phyloP scores from a whole-genome alignment of 1,139 yeast species.

The Zhuliangozyma parablackwelliae region DNA sequence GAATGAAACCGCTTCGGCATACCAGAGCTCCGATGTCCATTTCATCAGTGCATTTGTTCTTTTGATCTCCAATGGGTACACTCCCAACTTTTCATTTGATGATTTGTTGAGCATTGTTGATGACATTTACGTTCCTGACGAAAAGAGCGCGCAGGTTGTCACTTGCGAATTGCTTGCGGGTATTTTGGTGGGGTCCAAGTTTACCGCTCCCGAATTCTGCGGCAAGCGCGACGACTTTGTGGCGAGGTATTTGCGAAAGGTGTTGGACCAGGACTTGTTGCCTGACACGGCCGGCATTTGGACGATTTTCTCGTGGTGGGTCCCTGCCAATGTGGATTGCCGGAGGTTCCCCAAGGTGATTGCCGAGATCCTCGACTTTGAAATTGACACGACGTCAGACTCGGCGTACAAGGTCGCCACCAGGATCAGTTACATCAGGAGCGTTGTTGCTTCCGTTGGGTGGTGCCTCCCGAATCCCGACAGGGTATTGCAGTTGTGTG shows the following conservation, averaged over 20 bases:
- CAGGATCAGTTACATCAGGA: conserved; percentile 52
- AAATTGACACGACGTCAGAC: conserved; percentile 50
- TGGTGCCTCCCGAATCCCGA: conserved; percentile 58
- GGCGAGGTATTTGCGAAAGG: conserved; percentile 35
- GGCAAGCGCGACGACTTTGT: conserved; percentile 46
- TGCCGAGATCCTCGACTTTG: conserved; percentile 41
- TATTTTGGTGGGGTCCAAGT: conserved; percentile 47
- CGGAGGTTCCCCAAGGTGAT: conserved; percentile 61
- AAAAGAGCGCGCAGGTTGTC: conserved; percentile 60
- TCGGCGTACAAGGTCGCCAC: conserved; percentile 69
- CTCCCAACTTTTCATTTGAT: conserved; percentile 27
- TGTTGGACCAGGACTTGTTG: conserved; percentile 59
- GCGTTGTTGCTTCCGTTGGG: conserved; percentile 50
- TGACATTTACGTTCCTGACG: conserved; percentile 54
- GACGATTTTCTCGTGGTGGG: conserved; percentile 75
- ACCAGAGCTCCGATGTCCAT: conserved; percentile 59
- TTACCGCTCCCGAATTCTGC: conserved; percentile 19
- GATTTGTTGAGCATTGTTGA: conserved; percentile 51
- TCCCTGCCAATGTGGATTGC: conserved; percentile 60
- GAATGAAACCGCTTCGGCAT: conserved; percentile 57
- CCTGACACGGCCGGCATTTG: conserved; percentile 78
- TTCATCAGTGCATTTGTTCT: conserved; percentile 44
- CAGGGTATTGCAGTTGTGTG: conserved; percentile 42
- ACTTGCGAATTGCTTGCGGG: conserved; percentile 61
- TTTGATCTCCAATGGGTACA: conserved; percentile 41